Evolutionary conservation across 352 stramenopile species (phyloP), one percentile per base, ranked within the genome.

Genomic region (Pythium brassicae): DNA sequence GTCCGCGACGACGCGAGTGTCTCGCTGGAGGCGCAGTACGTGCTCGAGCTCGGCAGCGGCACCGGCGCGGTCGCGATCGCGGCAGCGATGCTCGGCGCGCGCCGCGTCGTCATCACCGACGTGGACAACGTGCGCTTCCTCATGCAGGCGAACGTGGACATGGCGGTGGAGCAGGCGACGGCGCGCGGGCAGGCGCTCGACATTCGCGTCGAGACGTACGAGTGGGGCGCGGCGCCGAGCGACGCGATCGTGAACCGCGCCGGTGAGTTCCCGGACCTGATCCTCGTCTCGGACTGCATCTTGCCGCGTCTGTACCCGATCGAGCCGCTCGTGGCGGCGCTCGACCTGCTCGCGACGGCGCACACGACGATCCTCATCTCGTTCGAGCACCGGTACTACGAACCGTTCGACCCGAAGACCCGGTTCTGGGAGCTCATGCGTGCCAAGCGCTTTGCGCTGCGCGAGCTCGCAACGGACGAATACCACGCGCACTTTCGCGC

Each of bases 281-380:
- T 99, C 26, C 69, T 98, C 10, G 87, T 97, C 42, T 96, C 94
- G 2, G 94, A 99, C 66, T 98, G 94, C 68, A 95, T 99, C 26
- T 62, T 99, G 7, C 95, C 95, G n/a, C 87, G 96, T 34, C 67
- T 99, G 27, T 99, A 98, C 71, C 93, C 95, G 0, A 96, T 99
- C 50, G 91, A 96, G 53, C 94, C 95, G 2, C 83, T 98, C 25
- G 89, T 98, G 8, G 76, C 89, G 27, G 93, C 89, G 11, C 77
- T 98, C 40, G 76, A 83, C 43, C 67, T 83, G 29, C 77, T 98
- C 27, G 70, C 62, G 14, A 59, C 62, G 26, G 27, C 65, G 0
- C 62, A 79, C 22, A 90, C 83, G 14, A 74, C 47, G 0, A 70
- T 93, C 23, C 56, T 96, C 39, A 87, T 97, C 53, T 94, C 86